Base-by-base conservation (phyloP, 768 basidiomycete genomes). In the Auriscalpium orientale region DNA sequence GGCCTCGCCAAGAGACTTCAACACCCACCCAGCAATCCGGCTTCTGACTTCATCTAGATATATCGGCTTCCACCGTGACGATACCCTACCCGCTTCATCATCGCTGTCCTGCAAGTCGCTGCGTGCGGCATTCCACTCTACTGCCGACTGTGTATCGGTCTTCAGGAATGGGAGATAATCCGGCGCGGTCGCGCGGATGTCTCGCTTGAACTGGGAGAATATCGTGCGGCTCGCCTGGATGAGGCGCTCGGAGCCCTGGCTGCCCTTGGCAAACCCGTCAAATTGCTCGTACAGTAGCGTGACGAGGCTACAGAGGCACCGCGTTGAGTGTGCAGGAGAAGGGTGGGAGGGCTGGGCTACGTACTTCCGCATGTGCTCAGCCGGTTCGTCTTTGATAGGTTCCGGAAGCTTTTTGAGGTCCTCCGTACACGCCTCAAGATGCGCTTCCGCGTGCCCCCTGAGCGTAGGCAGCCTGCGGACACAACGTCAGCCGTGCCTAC, bases 131-230 rank as follows among this genome's bases (percentile, higher is more conserved):
- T 28, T 28, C 28, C 28, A 28, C 5, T 28, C 28, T 28, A 28
- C 28, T 28, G 28, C 28, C 28, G 28, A 28, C 28, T 28, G 28
- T 7, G 28, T 7, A 28, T 40, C 52, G 9, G 21, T 13, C 11
- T 21, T 44, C 9, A 16, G 8, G 9, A 15, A 22, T 3, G 74
- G 72, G 13, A 68, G 52, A 52, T 76, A 76, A n/a, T 69, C 66
- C 0, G 75, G 75, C 9, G 68, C 68, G 1, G 70, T 73, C 7
- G 61, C 49, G 3, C 67, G 62, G 20, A 76, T 74, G 1, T 60
- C 60, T 0, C 15, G n/a, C 55, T 71, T 73, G 50, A 75, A 70
- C 8, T 18, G 20, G 2, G 37, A 51, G 48, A 66, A 75, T 4
- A 65, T 58, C 1, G 58, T 65, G 22, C 66, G 65, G 45, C 70